These are phyloP conservation scores for Pythium aquatile DNA, from an alignment of 352 stramenopile genomes.

Conservation along the genomic window DNA sequence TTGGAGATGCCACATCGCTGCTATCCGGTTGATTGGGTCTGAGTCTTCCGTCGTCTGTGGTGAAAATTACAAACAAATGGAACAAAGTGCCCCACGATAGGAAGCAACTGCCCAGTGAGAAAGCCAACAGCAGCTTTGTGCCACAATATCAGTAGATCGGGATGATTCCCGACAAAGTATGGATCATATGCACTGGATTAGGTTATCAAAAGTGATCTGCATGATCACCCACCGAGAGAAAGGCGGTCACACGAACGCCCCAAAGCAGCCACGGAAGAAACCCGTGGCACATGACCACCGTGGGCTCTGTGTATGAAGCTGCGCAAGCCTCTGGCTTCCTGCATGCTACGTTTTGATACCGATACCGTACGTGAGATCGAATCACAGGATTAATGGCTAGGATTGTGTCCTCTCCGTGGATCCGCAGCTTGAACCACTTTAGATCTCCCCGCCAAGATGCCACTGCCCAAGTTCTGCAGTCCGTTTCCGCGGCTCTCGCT, in stretches of 20 bases:
- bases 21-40: neutral
- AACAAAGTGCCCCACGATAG: neutral
- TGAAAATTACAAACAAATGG: slow-evolving; percentile 1
- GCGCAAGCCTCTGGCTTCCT: neutral
- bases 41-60: neutral
- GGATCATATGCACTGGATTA: neutral
- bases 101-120: neutral
- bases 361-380: neutral
- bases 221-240: neutral
- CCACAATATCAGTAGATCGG: neutral
- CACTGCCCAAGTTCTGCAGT: slow-evolving; percentile 36
- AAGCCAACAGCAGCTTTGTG: neutral
- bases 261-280: slow-evolving; percentile 7
- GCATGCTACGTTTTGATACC: neutral
- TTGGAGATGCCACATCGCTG: neutral
- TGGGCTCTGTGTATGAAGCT: neutral
- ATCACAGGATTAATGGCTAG: neutral
- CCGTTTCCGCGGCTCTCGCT: slow-evolving; percentile 48
- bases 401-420: neutral
- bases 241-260: neutral
- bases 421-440: neutral
- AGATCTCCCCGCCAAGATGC: neutral
- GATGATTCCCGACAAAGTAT: neutral
- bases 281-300: neutral
- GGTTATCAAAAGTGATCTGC: neutral